Evolutionary conservation across 768 basidiomycete genomes (phyloP), one percentile per base, ranked within the genome.

Genomic region (Suillus lakei): DNA sequence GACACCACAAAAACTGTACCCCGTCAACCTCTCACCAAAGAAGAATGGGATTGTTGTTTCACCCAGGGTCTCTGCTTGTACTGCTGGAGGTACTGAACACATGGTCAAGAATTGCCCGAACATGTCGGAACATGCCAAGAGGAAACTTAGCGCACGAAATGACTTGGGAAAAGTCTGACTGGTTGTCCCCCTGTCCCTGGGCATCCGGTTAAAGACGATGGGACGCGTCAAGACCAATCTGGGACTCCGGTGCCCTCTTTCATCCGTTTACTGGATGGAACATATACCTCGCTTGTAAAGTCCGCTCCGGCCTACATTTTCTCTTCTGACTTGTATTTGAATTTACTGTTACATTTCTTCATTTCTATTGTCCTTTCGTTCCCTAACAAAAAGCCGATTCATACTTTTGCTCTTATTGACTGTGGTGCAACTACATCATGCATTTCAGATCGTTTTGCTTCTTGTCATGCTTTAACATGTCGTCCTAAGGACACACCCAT

Each of bases 341-440:
- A 64, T 43, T 65, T 64, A 28, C 59, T 68, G 12, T 58, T 63
- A 7, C 75, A 76, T 69, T 73, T 76, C 63, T 72, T 74, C 46
- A 50, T 76, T 18, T 60, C 64, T 32, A 62, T 75, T 55, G 30
- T 36, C 41, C 68, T 76, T 21, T 64, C 59, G 5, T 78, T 82
- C 63, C 78, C 80, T 32, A 70, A 75, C 34, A 68, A 69, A 50
- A 70, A 71, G 67, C 67, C 75, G 39, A 72, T 81, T 55, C 46
- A 66, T 18, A 81, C 77, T 15, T 78, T 71, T 65, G 78, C 78
- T 41, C 71, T 83, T 30, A 62, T 83, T 61, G 78, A 83, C 66
- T 78, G 61, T 60, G 78, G 81, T 30, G 77, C 78, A 26, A 75
- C 78, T 2, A 56, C 66, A 5, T 82, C 78, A 5, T 78, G 75